Evolutionary conservation across 768 basidiomycete genomes (phyloP), one percentile per base, ranked within the genome.

Genomic region (Brasilioporus rufonigricans): DNA sequence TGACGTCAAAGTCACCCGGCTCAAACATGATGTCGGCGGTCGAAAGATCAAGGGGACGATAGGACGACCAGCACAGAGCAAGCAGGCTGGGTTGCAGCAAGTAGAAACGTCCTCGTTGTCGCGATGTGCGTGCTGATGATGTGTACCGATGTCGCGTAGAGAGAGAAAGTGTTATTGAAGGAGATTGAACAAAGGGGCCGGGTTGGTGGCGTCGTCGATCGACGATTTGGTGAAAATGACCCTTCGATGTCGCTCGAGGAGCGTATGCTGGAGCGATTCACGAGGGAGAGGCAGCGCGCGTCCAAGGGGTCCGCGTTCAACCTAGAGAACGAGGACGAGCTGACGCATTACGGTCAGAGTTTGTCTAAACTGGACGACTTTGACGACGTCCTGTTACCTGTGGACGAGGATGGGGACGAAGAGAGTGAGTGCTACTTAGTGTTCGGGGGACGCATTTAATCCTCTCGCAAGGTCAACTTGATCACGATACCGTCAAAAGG

Each of bases 241-340:
- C 86, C 94, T 2, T 80, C 85, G 11, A 85, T 98, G 82, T 87
- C 90, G n/a, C 77, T 93, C 31, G 97, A 99, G 69, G 96, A 98
- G 61, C 88, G 93, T 57, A 98, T 98, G 87, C 79, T 98, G 35
- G 94, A 96, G 71, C 87, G 97, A 29, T 98, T 98, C 69, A 98
- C 95, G 11, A 81, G 81, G 60, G 95, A 98, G 72, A 77, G 93
- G 56, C 91, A 95, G 67, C 80, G 87, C 19, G 72, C 84, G 10
- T 86, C 87, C 32, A 91, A 87, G 71, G 85, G 87, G 39, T 77
- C 76, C 10, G 77, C 83, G 13, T 98, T 97, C 80, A 94, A 95
- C 64, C 77, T 98, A 35, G 94, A 94, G 55, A 91, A 91, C 57
- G 93, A 93, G 60, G 89, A 90, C 48, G 91, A 96, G 43, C 79